Base-by-base conservation (phyloP, 2,329 filamentous ascomycete species). In the Dichotomopilus funicola region DNA sequence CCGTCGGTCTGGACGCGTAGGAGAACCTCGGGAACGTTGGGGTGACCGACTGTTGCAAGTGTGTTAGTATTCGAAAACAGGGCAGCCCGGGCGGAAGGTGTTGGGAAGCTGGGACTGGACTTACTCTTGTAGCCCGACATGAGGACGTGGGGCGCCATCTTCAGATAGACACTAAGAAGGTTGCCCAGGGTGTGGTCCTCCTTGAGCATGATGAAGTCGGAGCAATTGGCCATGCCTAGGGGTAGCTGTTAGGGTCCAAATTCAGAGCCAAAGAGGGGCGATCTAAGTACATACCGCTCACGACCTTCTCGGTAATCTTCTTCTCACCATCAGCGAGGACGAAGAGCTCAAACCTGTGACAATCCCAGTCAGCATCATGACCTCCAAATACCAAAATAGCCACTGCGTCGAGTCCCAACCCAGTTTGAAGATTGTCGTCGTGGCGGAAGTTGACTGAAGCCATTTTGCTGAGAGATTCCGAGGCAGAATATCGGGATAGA, bases 141-240 rank as follows among this genome's bases (percentile, higher is more conserved):
- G 65, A 87, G 77, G 64, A 99, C 88, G 69, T 95, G 86, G 13
- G 84, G 81, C 66, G 89, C 87, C 70, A 88, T 85, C 74, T 94
- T 85, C 55, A 99, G 86, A 66, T 92, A 89, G 66, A 89, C 86
- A 48, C 87, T 82, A 55, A 99, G 80, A 54, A 99, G 80, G 71
- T 99, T 96, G 65, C 87, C 94, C 33, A 99, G 82, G 1, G 92
- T 96, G 74, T 96, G 92, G 66, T 99, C 94, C 72, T 99, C 94
- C 72, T 96, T 97, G 73, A 90, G 89, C 73, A 99, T 85, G 57
- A 89, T 85, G 75, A 99, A 99, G 72, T 96, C 88, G 8, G 90
- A 88, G n/a, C 89, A 91, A 70, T 96, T 95, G 27, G 92, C 89
- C 69, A 95, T 91, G 67, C 90, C 91, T 94, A 57, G 27, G 3